Base-by-base conservation (phyloP, 83 land plant species). In the Picea engelmannii region DNA sequence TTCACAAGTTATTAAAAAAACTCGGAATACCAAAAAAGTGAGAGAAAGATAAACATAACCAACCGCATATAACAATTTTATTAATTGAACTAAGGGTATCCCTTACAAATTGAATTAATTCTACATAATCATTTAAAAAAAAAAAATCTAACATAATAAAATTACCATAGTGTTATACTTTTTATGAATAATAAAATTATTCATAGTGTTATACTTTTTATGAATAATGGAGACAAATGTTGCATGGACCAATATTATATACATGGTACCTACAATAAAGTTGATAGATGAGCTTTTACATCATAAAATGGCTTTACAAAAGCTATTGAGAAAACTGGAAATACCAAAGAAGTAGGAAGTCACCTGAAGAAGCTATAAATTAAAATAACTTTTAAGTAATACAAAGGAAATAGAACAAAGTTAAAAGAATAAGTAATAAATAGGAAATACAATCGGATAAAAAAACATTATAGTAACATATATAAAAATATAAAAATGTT, bases 241-340 rank as follows among this genome's bases (percentile, higher is more conserved):
- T n/a, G 96, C 96, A 79, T 96, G 94, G 40, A 96, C 84, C 59
- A 98, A 93, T 64, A 98, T 98, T 81, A 96, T 95, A 87, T 93
- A 96, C 96, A 93, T 95, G 85, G 93, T 96, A 24, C 99, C 99
- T 78, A 96, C 20, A 96, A 49, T 82, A 96, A 79, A 59, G 98
- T 92, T 27, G 93, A 71, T 58, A 98, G 99, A 61, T 83, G 92
- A 21, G 93, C 93, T 86, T 96, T 96, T 21, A 78, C 84, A 71
- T 93, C 93, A 87, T 95, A 92, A 9, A 90, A 83, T 78, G 83
- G 89, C 89, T 96, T 96, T 40, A 91, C 92, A 42, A 92, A 42
- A 92, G 91, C 84, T 93, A 94, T 71, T 95, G 96, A 20, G 93
- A 82, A 59, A 87, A 87, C 97, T 96, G 80, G 3, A 85, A 47